Percentiles rank a stretch among this genome's conserved stretches.
phyloP scores from a whole-genome alignment of 352 stramenopile species.

The Pythium apleroticum region DNA sequence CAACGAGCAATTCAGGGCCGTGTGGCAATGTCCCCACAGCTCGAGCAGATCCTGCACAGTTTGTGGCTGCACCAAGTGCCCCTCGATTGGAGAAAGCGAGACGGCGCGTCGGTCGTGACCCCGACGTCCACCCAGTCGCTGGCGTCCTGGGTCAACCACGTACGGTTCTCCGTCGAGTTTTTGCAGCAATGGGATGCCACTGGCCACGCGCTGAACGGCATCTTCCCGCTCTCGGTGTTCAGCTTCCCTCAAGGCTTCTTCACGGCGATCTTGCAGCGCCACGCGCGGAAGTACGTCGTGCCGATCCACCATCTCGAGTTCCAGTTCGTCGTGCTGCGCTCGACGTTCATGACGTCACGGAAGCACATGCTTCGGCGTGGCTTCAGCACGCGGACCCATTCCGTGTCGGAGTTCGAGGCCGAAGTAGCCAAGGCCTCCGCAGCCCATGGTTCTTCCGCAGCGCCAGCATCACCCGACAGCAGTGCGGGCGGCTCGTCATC shows the following conservation, averaged over 20 bases:
- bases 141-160: constrained; percentile 52
- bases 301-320: constrained; percentile 82
- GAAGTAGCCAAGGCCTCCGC: constrained; percentile 20
- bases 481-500: background rate
- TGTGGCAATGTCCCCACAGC: constrained; percentile 47
- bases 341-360: constrained; percentile 22
- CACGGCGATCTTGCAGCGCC: constrained; percentile 71
- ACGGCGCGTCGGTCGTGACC: constrained; percentile 30
- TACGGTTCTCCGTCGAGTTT: constrained; percentile 59
- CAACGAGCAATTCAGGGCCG: constrained; percentile 60
- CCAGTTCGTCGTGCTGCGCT: constrained; percentile 42
- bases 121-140: constrained; percentile 42
- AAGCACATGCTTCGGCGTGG: constrained; percentile 22
- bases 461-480: background rate
- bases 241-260: constrained; percentile 78
- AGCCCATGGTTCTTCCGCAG: background rate
- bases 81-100: constrained; percentile 48
- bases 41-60: constrained; percentile 59
- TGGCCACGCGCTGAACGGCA: constrained; percentile 28
- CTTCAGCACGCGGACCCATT: constrained; percentile 12
- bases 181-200: constrained; percentile 47
- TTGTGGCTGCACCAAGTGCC: constrained; percentile 56
- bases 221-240: constrained; percentile 67
- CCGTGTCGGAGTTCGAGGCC: constrained; percentile 22
- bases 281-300: constrained; percentile 61